Base-by-base conservation (phyloP, 176 grass and related monocot species). In the Olyra latifolia region DNA sequence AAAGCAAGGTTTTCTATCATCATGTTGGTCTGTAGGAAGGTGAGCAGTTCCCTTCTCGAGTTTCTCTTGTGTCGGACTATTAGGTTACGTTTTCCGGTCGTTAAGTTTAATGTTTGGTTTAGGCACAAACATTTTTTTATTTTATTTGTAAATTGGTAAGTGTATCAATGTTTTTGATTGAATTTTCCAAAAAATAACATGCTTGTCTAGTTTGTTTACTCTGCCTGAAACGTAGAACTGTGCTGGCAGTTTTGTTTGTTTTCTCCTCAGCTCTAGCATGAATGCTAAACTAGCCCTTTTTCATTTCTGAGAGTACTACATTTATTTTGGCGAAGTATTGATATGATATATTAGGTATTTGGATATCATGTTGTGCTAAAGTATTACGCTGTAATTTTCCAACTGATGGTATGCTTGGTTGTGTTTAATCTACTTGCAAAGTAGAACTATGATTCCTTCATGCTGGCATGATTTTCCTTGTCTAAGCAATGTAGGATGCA, bases 161-260 rank as follows among this genome's bases (percentile, higher is more conserved):
- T 20, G 23, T 66, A 14, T 43, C 17, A 13, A 29, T 27, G 15
- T 2, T 56, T 54, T 27, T 1, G 4, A 68, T 69, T 63, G 3
- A 57, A 70, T 28, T 17, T 56, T 47, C 19, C 30, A 71, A 47
- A 23, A 32, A 8, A 19, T 69, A 42, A 19, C 23, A 4, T 78
- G 25, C 20, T 43, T 66, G 41, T 43, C 22, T 65, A 38, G 28
- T 73, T 83, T 60, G n/a, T 73, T 83, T 67, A 58, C 20, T 48
- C 28, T 76, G 23, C 23, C 11, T 58, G n/a, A 30, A 24, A 45
- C 67, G 41, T 79, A 24, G 16, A 71, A 59, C 20, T 67, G 50
- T 42, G 38, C 23, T 29, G 43, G 28, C 6, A n/a, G 25, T 86
- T 81, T 74, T 16, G 78, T 86, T 74, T 74, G 14, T 57, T 80